A percentile compares a stretch with the other conserved stretches of the same genome.
phyloP scores from a whole-genome alignment of 2,329 filamentous ascomycete genomes.

The Pseudogymnoascus sp. region DNA sequence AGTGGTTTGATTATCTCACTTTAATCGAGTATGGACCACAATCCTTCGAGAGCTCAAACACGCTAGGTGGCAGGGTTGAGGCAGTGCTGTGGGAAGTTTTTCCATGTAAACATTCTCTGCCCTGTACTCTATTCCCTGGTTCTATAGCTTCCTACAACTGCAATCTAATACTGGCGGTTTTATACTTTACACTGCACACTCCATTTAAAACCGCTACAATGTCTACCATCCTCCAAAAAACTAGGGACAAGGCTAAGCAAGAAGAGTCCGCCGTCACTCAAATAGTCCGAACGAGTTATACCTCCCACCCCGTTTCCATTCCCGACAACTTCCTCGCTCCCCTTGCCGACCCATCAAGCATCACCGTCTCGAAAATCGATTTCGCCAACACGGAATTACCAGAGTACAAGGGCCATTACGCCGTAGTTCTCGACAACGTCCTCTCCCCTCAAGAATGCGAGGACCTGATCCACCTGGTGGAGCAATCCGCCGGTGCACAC shows the following conservation, averaged over 20 bases:
- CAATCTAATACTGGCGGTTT: not conserved
- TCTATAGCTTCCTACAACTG: not conserved
- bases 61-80: not conserved
- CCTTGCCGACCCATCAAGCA: conserved; percentile 36
- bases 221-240: conserved; percentile 9
- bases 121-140: not conserved
- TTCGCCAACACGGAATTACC: conserved; percentile 44
- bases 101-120: not conserved
- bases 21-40: not conserved
- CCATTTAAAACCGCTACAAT: not conserved
- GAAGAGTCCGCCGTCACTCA: not conserved
- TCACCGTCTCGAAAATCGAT: conserved; percentile 45
- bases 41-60: not conserved
- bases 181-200: not conserved
- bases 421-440: conserved; percentile 57
- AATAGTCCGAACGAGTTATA: conserved; percentile 25
- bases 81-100: not conserved
- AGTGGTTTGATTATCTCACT: not conserved
- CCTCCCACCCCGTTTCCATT: conserved; percentile 33
- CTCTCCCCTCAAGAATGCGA: conserved; percentile 54
- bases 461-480: conserved; percentile 43
- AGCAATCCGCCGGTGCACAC: conserved; percentile 39
- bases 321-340: conserved; percentile 42
- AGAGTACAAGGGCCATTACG: conserved; percentile 48
- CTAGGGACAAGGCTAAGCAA: not conserved